These are phyloP conservation scores for Rubus idaeus DNA, from an alignment of 306 rosid species.

Conservation along the genomic window DNA sequence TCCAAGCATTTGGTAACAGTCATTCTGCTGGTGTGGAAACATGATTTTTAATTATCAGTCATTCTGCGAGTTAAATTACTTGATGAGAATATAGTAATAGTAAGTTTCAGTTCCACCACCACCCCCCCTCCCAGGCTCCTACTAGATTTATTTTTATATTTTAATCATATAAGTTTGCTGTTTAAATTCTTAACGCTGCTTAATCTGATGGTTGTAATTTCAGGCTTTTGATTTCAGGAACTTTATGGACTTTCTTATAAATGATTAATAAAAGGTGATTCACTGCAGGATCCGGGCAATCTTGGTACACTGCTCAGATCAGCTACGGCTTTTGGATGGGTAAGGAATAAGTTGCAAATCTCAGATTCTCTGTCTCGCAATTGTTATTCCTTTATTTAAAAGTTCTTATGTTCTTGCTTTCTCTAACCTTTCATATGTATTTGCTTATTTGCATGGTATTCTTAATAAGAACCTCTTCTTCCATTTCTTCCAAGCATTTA, in stretches of 20 bases:
- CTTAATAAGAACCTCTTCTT: not conserved
- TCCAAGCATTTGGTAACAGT: not conserved
- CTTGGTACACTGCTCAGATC: constrained; percentile 89
- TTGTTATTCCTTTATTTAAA: not conserved
- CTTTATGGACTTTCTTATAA: constrained; percentile 15
- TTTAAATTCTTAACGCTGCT: not conserved
- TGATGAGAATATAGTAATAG: not conserved
- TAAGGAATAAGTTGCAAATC: constrained; percentile 35
- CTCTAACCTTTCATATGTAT: not conserved
- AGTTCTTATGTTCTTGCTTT: not conserved
- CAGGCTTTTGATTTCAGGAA: constrained; percentile 25
- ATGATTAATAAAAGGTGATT: constrained; percentile 27
- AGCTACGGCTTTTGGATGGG: constrained; percentile 91
- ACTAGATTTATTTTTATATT: not conserved
- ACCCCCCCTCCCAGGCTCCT: not conserved
- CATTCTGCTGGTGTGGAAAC: not conserved
- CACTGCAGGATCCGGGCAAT: constrained; percentile 89
- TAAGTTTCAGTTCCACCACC: not conserved
- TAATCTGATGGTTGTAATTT: constrained; percentile 5
- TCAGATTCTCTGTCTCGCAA: constrained; percentile 13
- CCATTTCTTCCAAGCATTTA: not conserved
- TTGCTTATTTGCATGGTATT: not conserved
- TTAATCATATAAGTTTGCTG: not conserved
- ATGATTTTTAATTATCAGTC: not conserved
- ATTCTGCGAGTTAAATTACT: not conserved